phyloP scores from a whole-genome alignment of 805 yeast genomes.

The Candida corydali region DNA sequence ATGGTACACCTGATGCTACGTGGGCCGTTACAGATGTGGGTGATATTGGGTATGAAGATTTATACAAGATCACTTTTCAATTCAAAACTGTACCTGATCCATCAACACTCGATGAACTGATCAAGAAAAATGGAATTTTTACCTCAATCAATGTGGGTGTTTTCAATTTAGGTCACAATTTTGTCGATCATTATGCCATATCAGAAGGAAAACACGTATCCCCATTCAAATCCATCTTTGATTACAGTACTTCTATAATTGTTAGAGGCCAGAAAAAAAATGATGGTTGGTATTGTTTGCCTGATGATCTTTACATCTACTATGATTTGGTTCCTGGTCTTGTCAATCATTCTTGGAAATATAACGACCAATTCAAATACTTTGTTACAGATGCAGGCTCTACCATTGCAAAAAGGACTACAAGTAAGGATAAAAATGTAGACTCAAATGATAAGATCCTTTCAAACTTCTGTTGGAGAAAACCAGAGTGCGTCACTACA shows the following conservation, averaged over 20 bases:
- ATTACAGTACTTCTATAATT: slow-evolving; percentile 9
- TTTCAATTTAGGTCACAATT: background rate
- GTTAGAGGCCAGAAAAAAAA: slow-evolving; percentile 11
- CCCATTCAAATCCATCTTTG: background rate
- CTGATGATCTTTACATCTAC: slow-evolving; percentile 9
- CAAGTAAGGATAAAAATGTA: background rate
- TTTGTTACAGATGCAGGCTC: background rate
- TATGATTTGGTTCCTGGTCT: background rate
- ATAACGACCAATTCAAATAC: background rate
- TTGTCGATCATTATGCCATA: background rate
- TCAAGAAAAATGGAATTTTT: background rate
- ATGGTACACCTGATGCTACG: background rate
- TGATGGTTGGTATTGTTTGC: slow-evolving; percentile 14
- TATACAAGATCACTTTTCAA: slow-evolving; percentile 16
- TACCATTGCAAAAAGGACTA: background rate
- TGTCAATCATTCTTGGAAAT: background rate
- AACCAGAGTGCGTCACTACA: background rate
- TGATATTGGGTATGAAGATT: slow-evolving; percentile 13
- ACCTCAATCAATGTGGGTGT: background rate
- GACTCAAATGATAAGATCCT: background rate
- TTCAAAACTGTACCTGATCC: slow-evolving; percentile 15
- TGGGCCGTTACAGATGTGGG: background rate
- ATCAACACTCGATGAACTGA: background rate
- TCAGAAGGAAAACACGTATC: background rate
- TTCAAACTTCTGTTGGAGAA: background rate